Base-by-base conservation (phyloP, 805 yeast genomes). In the Metschnikowia lunata region DNA sequence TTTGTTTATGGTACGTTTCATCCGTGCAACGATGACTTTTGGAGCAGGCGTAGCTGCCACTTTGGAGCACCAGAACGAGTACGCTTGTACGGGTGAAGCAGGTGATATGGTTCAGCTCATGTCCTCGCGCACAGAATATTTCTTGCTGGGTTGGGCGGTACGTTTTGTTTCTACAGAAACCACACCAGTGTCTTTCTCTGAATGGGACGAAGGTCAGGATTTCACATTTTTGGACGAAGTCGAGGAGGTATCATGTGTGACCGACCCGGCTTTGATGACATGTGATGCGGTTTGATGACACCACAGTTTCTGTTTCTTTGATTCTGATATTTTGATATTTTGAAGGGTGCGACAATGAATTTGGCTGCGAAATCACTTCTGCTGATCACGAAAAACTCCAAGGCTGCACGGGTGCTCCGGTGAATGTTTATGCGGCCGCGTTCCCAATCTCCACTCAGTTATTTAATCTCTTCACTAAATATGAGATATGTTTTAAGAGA, bases 31-130 rank as follows among this genome's bases (percentile, higher is more conserved):
- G 6, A 8, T 37, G n/a, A 37, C 35, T 3, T 27, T 36, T 11
- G 27, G 14, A 10, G 1, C 45, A 6, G 45, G 46, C 33, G 13
- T 35, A 33, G 10, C 3, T 36, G 33, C 26, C 32, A 26, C 32
- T 13, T 11, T 31, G 13, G 50, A 47, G 15, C 30, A 39, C 9
- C 50, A 40, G 39, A 38, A 32, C 5, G 54, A 50, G 41, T 46
- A 45, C 27, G 38, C 38, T 8, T 50, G 54, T 28, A 30, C 34
- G 23, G 48, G 40, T 12, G 26, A 3, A 27, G 37, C 42, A 6
- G 51, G 51, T 3, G 38, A 41, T 26, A 37, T 33, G 5, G 47
- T 46, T 8, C 54, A 50, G 36, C 38, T 50, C n/a, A 30, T 46
- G 12, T 15, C 37, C 6, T 30, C 14, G 12, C 23, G 32, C 9